phyloP scores from a whole-genome alignment of 208 protist genomes.

The Polymyxa betae region DNA sequence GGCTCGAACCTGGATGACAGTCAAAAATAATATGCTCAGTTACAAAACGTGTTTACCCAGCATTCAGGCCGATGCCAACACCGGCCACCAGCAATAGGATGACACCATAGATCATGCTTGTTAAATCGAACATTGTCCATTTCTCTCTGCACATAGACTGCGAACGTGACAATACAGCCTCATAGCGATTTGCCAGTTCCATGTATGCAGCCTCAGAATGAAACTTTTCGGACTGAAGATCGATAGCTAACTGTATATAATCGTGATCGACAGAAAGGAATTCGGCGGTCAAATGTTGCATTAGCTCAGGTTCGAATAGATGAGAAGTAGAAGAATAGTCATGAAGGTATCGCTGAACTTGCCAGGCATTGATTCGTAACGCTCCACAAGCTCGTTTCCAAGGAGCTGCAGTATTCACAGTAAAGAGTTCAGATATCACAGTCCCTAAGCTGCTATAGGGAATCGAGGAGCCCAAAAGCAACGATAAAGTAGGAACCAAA shows the following conservation, averaged over 20 bases:
- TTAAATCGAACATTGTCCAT: slow-evolving; percentile 2
- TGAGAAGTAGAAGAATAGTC: neutral
- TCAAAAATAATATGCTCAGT: neutral
- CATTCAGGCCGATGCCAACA: neutral
- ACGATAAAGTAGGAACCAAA: slow-evolving; percentile 85
- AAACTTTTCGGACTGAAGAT: neutral
- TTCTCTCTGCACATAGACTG: neutral
- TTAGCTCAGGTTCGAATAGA: neutral
- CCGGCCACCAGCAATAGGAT: neutral
- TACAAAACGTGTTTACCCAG: neutral
- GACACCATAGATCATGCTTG: neutral
- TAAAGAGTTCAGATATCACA: slow-evolving; percentile 73
- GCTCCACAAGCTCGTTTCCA: neutral
- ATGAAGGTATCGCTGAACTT: slow-evolving; percentile 49
- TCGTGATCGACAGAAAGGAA: slow-evolving; percentile 3
- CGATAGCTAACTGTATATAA: neutral
- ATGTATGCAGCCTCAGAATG: neutral
- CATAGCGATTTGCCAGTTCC: neutral
- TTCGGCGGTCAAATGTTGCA: slow-evolving; percentile 39
- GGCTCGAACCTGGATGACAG: neutral
- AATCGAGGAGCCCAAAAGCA: slow-evolving; percentile 87
- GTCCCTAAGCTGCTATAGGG: slow-evolving; percentile 89
- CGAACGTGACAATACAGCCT: neutral
- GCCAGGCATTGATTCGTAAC: slow-evolving; percentile 49
- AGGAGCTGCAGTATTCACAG: neutral